A percentile compares a stretch with the other conserved stretches of the same genome.
Conservation (phyloP, 2,329 filamentous ascomycete species). For the Aureobasidium sp. region DNA sequence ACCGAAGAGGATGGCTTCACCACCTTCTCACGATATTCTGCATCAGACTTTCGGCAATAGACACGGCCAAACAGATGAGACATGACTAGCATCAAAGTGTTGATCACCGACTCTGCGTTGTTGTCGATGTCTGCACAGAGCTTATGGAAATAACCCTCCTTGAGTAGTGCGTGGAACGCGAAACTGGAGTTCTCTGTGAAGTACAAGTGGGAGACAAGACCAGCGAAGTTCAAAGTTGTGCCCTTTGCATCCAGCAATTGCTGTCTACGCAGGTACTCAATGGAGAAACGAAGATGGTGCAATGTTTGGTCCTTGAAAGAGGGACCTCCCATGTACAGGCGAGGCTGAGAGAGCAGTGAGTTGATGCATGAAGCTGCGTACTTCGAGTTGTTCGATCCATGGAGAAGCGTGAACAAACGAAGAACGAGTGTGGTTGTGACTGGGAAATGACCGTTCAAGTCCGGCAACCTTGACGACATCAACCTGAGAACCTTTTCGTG, state of each 20-base stretch:
- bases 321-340: conserved; percentile 63
- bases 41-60: conserved; percentile 41
- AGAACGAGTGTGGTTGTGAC: conserved; percentile 67
- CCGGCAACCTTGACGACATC: conserved; percentile 65
- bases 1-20: conserved; percentile 55
- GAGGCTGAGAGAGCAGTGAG: conserved; percentile 61
- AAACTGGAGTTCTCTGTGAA: conserved; percentile 70
- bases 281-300: conserved; percentile 72
- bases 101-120: conserved; percentile 44
- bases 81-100: conserved; percentile 61
- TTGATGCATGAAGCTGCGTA: conserved; percentile 58
- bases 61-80: conserved; percentile 63
- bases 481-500: conserved; percentile 57
- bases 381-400: conserved; percentile 56
- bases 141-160: conserved; percentile 60
- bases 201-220: conserved; percentile 64
- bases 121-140: conserved; percentile 53
- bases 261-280: conserved; percentile 68
- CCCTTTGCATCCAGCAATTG: conserved; percentile 56
- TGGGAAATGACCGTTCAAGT: conserved; percentile 70
- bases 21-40: conserved; percentile 41
- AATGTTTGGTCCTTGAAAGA: conserved; percentile 61
- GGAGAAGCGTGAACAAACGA: conserved; percentile 58
- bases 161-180: conserved; percentile 67
- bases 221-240: conserved; percentile 63